These are phyloP conservation scores for Pythium insidiosum DNA, from an alignment of 352 stramenopile genomes.

Conservation along the genomic window DNA sequence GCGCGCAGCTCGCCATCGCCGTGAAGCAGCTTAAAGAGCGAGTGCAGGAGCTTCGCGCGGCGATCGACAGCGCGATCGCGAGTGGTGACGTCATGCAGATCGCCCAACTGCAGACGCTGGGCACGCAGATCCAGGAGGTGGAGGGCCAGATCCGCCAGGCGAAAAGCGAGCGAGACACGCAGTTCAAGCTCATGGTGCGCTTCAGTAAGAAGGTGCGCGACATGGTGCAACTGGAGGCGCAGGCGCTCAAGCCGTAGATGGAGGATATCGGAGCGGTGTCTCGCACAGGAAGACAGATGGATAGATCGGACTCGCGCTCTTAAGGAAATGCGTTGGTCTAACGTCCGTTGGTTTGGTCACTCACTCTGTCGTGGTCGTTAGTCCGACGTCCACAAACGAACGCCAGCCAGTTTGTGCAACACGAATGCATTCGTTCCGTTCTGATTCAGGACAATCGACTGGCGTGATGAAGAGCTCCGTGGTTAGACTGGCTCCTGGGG, in stretches of 20 bases:
- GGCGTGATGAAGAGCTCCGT: too few species aligned
- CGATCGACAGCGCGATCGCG: slow-evolving; percentile 38
- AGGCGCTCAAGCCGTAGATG: neutral
- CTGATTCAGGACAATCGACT: too few species aligned
- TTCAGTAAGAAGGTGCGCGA: slow-evolving; percentile 36
- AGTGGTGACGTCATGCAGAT: slow-evolving; percentile 35
- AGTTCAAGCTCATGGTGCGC: slow-evolving; percentile 65
- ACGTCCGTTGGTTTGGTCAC: too few species aligned
- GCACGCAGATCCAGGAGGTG: slow-evolving; percentile 22
- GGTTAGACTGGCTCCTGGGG: too few species aligned
- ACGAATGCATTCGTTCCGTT: too few species aligned
- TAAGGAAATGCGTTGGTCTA: too few species aligned
- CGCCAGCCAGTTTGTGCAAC: too few species aligned
- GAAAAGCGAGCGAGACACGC: slow-evolving; percentile 32
- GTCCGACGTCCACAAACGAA: too few species aligned
- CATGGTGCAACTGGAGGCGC: slow-evolving; percentile 2
- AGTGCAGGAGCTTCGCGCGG: slow-evolving; percentile 19
- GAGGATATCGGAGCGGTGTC: neutral
- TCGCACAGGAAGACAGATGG: neutral
- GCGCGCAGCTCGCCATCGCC: slow-evolving; percentile 20
- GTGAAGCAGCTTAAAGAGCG: slow-evolving; percentile 24
- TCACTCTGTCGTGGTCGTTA: too few species aligned
- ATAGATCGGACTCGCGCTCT: too few species aligned
- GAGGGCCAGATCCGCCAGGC: slow-evolving; percentile 23
- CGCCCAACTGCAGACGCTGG: slow-evolving; percentile 27